Evolutionary conservation across 2,329 filamentous ascomycete genomes (phyloP).

Genomic region (Falciphora oryzae): DNA sequence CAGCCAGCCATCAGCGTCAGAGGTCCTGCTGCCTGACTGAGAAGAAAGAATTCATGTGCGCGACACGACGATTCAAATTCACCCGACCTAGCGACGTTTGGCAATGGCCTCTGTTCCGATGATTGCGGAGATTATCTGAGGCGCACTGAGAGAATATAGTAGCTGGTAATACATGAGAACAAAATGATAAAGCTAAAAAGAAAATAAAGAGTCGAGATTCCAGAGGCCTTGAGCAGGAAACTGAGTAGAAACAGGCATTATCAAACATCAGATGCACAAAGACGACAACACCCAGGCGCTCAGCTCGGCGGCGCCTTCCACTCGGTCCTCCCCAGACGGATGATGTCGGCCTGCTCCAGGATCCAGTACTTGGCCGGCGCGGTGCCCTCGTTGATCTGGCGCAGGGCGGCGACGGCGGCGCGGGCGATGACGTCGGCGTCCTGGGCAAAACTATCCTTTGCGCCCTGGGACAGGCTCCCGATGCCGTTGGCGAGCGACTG

Average conservation of each 20-base stretch:
- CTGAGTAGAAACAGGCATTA: too few species aligned
- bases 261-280: background rate
- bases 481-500: conserved; percentile 49
- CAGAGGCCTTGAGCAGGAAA: too few species aligned
- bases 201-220: too few species aligned
- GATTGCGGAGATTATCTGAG: too few species aligned
- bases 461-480: conserved; percentile 44
- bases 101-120: too few species aligned
- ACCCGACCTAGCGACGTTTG: too few species aligned
- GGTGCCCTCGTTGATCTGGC: conserved; percentile 53
- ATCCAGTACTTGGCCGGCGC: conserved; percentile 57
- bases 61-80: too few species aligned
- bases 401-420: conserved; percentile 56
- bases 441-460: conserved; percentile 65
- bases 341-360: conserved; percentile 54
- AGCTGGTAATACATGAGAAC: too few species aligned
- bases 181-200: too few species aligned
- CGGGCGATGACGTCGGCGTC: conserved; percentile 67
- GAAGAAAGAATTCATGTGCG: too few species aligned
- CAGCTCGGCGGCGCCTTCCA: conserved; percentile 28
- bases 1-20: background rate
- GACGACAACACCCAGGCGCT: background rate
- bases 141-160: too few species aligned
- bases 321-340: conserved; percentile 59
- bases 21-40: too few species aligned